These are phyloP conservation scores for Carex sylvatica DNA, from an alignment of 202 grass and related monocot genomes.

Conservation along the genomic window DNA sequence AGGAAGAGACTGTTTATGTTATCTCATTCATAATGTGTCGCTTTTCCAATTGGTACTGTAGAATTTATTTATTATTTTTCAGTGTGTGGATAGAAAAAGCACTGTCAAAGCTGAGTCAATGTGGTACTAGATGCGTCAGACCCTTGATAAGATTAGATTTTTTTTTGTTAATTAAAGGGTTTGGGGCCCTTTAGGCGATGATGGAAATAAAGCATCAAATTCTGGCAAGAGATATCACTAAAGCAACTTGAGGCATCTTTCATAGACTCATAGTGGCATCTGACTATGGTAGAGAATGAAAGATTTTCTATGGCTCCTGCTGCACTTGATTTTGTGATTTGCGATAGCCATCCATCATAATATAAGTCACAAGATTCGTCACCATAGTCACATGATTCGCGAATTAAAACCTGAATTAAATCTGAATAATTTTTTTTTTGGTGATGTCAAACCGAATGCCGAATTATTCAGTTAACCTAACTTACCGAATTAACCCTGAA, in stretches of 20 bases:
- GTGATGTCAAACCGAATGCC: no score
- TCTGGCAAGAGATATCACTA: not conserved
- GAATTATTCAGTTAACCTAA: no score
- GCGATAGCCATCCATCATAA: no score
- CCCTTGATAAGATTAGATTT: not conserved
- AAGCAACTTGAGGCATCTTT: not conserved
- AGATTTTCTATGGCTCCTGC: not conserved
- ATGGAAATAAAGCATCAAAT: constrained; percentile 7
- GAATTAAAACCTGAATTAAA: no score
- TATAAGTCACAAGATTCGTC: no score
- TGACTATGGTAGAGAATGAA: not conserved
- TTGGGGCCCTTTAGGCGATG: not conserved
- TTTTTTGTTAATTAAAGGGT: not conserved
- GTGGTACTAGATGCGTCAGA: not conserved
- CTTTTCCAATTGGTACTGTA: not conserved
- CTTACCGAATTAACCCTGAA: no score
- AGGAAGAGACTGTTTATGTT: not conserved
- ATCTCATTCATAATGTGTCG: not conserved
- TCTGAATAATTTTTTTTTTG: no score
- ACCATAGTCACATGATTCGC: no score
- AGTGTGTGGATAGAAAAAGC: not conserved
- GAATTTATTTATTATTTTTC: not conserved
- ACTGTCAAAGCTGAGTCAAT: constrained; percentile 13
- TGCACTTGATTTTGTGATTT: not conserved
- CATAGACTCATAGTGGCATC: not conserved